Conservation (phyloP, 2,329 filamentous ascomycete genomes). For the Hirsutella thompsonii region DNA sequence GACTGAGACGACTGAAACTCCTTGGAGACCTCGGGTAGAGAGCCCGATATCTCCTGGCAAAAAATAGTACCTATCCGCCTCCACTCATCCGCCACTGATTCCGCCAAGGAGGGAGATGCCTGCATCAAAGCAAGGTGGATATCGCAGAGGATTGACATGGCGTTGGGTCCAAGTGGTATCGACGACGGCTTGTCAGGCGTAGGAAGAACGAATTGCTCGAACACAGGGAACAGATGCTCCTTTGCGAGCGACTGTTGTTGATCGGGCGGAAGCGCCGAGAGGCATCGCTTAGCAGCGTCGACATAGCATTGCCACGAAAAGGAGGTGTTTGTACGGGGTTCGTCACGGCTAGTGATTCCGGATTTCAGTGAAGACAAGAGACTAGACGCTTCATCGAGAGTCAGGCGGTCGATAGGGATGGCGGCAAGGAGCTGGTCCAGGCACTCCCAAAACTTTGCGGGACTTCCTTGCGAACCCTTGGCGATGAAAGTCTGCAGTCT, state of each 20-base stretch:
- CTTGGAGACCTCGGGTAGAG: constrained; percentile 69
- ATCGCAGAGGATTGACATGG: constrained; percentile 28
- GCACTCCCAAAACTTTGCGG: constrained; percentile 59
- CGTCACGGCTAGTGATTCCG: constrained; percentile 63
- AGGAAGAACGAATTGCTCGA: constrained; percentile 40
- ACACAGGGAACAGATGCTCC: constrained; percentile 39
- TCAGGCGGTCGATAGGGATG: constrained; percentile 34
- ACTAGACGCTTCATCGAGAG: constrained; percentile 37
- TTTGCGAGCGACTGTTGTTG: constrained; percentile 33
- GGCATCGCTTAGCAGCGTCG: constrained; percentile 42
- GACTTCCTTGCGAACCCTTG: constrained; percentile 72
- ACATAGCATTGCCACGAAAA: constrained; percentile 69
- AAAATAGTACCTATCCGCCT: constrained; percentile 44
- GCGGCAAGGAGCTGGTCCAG: constrained; percentile 50
- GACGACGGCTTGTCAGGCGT: constrained; percentile 22
- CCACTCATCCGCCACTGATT: constrained; percentile 49
- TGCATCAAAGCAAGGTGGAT: constrained; percentile 32
- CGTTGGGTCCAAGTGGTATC: constrained; percentile 19
- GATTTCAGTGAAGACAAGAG: constrained; percentile 55
- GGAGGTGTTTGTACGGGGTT: constrained; percentile 53
- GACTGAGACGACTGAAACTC: constrained; percentile 64
- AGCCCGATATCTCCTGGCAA: constrained; percentile 56
- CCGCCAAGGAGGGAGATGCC: constrained; percentile 26
- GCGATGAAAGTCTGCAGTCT: constrained; percentile 62
- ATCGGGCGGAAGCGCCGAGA: constrained; percentile 28